Evolutionary conservation across 1,284 basidiomycete genomes (phyloP).

Genomic region (Trametes pubescens): DNA sequence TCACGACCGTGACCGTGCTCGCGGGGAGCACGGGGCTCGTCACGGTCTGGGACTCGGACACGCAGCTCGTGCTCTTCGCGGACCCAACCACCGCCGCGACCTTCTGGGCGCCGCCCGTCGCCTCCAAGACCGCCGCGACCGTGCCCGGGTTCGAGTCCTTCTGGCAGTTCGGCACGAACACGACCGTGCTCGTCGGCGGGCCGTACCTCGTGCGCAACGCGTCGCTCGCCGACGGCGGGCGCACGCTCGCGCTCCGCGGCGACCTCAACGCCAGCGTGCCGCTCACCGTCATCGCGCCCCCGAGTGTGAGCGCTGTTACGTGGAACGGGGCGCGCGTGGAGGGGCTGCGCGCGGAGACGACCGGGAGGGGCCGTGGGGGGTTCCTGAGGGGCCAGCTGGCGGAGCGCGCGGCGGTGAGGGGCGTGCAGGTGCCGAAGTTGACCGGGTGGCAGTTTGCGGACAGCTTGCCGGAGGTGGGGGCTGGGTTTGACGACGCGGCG

Average conservation of each 20-base stretch:
- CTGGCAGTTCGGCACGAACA: constrained; percentile 62
- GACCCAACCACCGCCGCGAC: constrained; percentile 69
- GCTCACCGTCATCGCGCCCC: constrained; percentile 61
- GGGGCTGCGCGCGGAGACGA: constrained; percentile 24
- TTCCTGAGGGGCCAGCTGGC: constrained; percentile 38
- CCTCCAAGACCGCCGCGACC: constrained; percentile 32
- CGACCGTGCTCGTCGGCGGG: constrained; percentile 58
- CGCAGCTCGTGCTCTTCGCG: constrained; percentile 70
- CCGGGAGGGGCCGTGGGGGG: constrained; percentile 17
- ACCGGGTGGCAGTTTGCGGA: constrained; percentile 74
- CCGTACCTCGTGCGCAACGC: constrained; percentile 65
- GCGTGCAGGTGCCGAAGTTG: constrained; percentile 49
- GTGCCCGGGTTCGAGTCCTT: constrained; percentile 48
- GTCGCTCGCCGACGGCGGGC: constrained; percentile 44
- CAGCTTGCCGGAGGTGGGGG: constrained; percentile 72
- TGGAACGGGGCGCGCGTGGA: constrained; percentile 73
- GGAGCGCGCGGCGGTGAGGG: constrained; percentile 26
- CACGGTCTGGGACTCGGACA: constrained; percentile 69
- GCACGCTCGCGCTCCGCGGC: constrained; percentile 52
- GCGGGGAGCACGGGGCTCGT: constrained; percentile 65
- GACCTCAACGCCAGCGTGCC: constrained; percentile 55
- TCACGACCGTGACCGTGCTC: constrained; percentile 57
- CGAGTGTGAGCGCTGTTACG: constrained; percentile 56
- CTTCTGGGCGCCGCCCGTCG: constrained; percentile 60
- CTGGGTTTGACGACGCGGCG: constrained; percentile 61